Base-by-base conservation (phyloP, 2,329 filamentous ascomycete species). In the Sordariomycetes sp. region DNA sequence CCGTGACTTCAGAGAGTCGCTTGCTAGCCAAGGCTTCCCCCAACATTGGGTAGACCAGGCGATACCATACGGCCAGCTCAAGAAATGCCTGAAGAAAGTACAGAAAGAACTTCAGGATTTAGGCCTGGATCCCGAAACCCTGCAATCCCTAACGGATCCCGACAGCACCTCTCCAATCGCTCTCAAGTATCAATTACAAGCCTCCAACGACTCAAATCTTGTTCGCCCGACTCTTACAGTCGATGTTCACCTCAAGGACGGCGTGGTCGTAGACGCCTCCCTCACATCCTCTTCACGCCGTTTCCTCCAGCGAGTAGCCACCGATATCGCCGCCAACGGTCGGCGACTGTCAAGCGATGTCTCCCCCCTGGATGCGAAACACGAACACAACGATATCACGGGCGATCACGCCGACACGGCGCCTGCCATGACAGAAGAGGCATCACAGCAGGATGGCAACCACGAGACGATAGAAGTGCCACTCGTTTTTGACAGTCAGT, bases 51-150 rank as follows among this genome's bases (percentile, higher is more conserved):
- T 87, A 32, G 70, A 81, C 29, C 79, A 77, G 19, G 86, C 86
- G 32, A 84, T 94, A 41, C 85, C 83, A 3, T 94, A 94, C 54
- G 73, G 80, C 29, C 75, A 86, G 55, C 72, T 94, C 37, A 94
- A 94, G 59, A 94, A 93, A 63, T 85, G 83, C 58, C 80, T 94
- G 51, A 90, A 88, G 52, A 80, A 79, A 51, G 79, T 93, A 32
- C 75, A 80, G 43, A 61, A 64, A 33, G 85, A 94, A 61, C 68
- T 94, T 34, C 61, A 68, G 26, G 68, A 70, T 21, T 61, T 90
- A 11, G 86, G 86, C 7, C 72, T 93, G 20, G 81, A 85, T 42
- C 72, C 74, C 5, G 70, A 79, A 8, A 86, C 81, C 2, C 61
- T 93, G 36, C 69, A 75, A 30, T 70, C 73, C 37, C 67, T 92